Evolutionary conservation across 164 flowering plant species (phyloP), one percentile per base, ranked within the genome.

Genomic region (Kingdonia uniflora): DNA sequence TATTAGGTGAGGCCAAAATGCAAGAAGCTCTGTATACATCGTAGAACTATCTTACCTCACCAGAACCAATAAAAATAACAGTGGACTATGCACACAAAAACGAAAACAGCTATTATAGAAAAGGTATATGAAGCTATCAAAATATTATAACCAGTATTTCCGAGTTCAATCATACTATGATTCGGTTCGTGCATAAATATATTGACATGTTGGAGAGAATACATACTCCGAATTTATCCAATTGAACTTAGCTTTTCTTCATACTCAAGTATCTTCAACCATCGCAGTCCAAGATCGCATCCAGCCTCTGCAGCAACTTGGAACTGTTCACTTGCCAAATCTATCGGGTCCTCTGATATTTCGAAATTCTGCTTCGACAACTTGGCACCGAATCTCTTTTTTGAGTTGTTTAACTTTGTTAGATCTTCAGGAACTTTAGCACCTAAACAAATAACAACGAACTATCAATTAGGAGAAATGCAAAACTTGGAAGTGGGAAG

Each of bases 251-350:
- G 79, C 58, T 71, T 70, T 65, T 81, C 87, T 67, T 73, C 85
- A 57, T 82, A 82, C 52, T 79, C 84, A 0, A 91, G 72, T 48
- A 78, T 71, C 53, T 76, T 62, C 61, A 87, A 64, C 98, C 98
- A 91, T 67, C 65, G 77, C 20, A 87, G 65, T 51, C 92, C 98
- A 51, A 91, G 89, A 69, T 85, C 82, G 57, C 79, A 87, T 50
- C 90, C 95, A 23, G 83, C 83, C 47, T 70, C 72, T 15, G 92
- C 95, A 56, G 96, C 97, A 40, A 72, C 71, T 59, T 80, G 65
- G 52, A 91, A 87, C 57, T 78, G 84, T 59, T 79, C 65, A 50
- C 60, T 85, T 19, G 96, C 96, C 77, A 74, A 50, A 61, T 78
- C 82, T 14, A 75, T 38, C 1, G 76, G 76, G 67, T 79, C 66